These are phyloP conservation scores for Chenopodium album DNA, from an alignment of 148 eudicot species.

Conservation along the genomic window DNA sequence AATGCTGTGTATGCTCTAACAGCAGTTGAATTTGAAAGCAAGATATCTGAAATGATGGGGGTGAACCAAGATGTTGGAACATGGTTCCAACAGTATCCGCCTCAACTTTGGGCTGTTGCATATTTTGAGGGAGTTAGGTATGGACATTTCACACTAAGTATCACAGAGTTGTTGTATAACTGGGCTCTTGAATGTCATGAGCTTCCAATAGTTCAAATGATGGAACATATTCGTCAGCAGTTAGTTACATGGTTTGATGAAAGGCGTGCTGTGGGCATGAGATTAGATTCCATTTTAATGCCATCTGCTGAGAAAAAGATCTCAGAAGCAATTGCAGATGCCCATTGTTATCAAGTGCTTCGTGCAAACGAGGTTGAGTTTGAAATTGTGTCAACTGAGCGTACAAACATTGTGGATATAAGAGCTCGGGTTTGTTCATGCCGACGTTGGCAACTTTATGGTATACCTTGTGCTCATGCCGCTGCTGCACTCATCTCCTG, in stretches of 20 bases:
- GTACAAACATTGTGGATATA: constrained; percentile 94
- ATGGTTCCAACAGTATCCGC: constrained; percentile 80
- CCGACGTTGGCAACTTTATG: constrained; percentile 91
- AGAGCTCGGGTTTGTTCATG: constrained; percentile 79
- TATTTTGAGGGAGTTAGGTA: constrained; percentile 94
- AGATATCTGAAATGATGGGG: constrained; percentile 83
- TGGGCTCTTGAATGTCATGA: constrained; percentile 97
- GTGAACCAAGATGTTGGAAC: constrained; percentile 63
- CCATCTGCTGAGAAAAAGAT: constrained; percentile 88
- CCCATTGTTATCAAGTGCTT: constrained; percentile 86
- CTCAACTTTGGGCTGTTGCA: constrained; percentile 92
- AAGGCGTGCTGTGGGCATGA: constrained; percentile 56
- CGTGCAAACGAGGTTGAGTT: constrained; percentile 98
- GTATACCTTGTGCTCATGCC: constrained; percentile 96
- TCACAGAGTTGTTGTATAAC: constrained; percentile 74
- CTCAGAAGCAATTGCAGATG: constrained; percentile 80
- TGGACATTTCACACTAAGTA: constrained; percentile 76
- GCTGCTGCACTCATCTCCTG: constrained; percentile 95
- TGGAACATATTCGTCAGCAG: constrained; percentile 85
- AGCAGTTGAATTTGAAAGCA: constrained; percentile 69
- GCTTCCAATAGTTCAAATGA: constrained; percentile 89
- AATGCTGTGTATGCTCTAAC: constrained; percentile 95
- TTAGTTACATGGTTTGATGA: constrained; percentile 65
- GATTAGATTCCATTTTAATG: constrained; percentile 70
- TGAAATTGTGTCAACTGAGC: constrained; percentile 93